Conservation (phyloP, 2,329 filamentous ascomycete genomes). For the Plenodomus biglobosus region DNA sequence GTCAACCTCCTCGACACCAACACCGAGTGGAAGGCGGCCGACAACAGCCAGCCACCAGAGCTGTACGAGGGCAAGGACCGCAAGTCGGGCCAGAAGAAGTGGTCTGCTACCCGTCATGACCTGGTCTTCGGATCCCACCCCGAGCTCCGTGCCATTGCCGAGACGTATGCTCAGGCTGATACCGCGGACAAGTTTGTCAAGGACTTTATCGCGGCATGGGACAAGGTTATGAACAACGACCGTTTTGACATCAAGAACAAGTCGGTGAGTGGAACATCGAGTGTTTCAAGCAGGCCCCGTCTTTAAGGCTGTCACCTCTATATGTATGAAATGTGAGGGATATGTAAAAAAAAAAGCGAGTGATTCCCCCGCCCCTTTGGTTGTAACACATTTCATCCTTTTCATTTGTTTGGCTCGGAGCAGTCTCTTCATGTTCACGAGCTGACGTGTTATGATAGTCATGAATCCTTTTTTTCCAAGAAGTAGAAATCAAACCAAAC, state of each 20-base stretch:
- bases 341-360: neutral
- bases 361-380: neutral
- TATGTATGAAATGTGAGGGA: constrained; percentile 2
- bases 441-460: constrained; percentile 27
- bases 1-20: constrained; percentile 72
- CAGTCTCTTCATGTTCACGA: constrained; percentile 8
- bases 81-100: constrained; percentile 66
- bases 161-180: constrained; percentile 67
- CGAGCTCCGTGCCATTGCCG: constrained; percentile 69
- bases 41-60: constrained; percentile 50
- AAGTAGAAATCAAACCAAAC: too few relatives aligned
- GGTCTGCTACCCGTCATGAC: constrained; percentile 68
- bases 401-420: constrained; percentile 1
- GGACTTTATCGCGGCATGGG: constrained; percentile 72
- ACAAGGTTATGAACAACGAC: constrained; percentile 74
- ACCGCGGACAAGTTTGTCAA: constrained; percentile 65
- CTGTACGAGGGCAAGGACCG: constrained; percentile 65
- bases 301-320: constrained; percentile 12
- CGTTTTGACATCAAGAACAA: constrained; percentile 59
- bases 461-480: constrained; percentile 18
- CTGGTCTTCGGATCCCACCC: constrained; percentile 73
- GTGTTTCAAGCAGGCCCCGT: constrained; percentile 29
- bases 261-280: constrained; percentile 34
- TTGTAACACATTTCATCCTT: neutral
- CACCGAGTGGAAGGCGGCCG: constrained; percentile 64